Percentiles rank a stretch among this genome's conserved stretches.
Conservation (phyloP, 2,329 filamentous ascomycete genomes). For the Lecanicillium sp. region DNA sequence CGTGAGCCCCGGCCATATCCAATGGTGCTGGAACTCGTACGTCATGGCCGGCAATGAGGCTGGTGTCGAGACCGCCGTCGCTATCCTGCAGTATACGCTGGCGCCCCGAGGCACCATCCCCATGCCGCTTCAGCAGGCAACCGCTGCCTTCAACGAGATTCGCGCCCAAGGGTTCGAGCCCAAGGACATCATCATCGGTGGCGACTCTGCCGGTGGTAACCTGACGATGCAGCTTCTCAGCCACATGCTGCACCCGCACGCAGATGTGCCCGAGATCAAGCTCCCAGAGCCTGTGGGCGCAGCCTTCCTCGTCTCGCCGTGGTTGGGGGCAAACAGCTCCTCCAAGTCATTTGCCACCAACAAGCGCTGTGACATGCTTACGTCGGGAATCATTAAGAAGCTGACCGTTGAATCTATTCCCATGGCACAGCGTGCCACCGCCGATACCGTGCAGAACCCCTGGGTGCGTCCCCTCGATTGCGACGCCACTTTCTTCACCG, state of each 20-base stretch:
- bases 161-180: conserved; percentile 20
- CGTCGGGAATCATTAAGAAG: conserved; percentile 1
- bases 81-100: conserved; percentile 27
- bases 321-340: conserved; percentile 10
- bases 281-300: conserved; percentile 18
- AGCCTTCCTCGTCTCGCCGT: conserved; percentile 22
- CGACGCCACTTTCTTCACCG: conserved; percentile 1
- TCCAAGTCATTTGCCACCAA: conserved; percentile 4
- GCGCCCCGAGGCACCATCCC: conserved; percentile 21
- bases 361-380: conserved; percentile 4
- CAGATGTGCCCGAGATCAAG: conserved; percentile 10
- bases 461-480: conserved; percentile 6
- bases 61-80: conserved; percentile 20
- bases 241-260: conserved; percentile 21
- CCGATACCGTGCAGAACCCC: neutral
- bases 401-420: neutral
- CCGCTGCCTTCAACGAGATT: conserved; percentile 21
- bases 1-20: conserved; percentile 15
- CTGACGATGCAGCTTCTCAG: conserved; percentile 21
- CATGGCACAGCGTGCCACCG: neutral
- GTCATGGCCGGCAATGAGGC: conserved; percentile 13
- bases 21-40: conserved; percentile 20
- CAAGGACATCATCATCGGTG: conserved; percentile 23
- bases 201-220: conserved; percentile 26
- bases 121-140: conserved; percentile 23